Evolutionary conservation across 1,284 basidiomycete species (phyloP), one percentile per base, ranked within the genome.

Genomic region (Rhizoctonia solani): DNA sequence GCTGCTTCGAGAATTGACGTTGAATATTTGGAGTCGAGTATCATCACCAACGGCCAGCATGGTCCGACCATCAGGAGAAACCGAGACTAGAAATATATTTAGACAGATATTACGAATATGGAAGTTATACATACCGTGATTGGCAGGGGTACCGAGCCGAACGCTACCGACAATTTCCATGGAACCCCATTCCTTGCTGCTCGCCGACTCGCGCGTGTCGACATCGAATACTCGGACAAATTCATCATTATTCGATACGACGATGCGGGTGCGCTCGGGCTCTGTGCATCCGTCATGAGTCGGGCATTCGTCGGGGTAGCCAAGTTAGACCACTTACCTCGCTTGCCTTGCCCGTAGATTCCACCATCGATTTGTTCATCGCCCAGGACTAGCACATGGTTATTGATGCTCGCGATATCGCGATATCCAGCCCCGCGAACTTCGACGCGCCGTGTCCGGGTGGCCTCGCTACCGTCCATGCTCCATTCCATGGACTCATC

Each of bases 11-110:
- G 47, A 32, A 47, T 52, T 52, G 14, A 41, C 46, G 23, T 63
- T 63, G 47, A 63, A 63, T 25, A 63, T 63, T 14, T 63, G 58
- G 21, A 63, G 58, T 1, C 58, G 58, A 86, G 81, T 32, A 81
- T 85, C 11, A 75, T 95, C 93, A 8, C 93, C 93, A 0, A 93
- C 92, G 0, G 89, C 91, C 0, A 95, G 82, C 0, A 95, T 81
- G 0, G 88, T 92, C 34, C 87, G 84, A 0, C 90, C 90, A 73
- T 94, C 90, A 0, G 92, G 92, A 1, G 91, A 92, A 72, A 95
- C 85, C 25, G 90, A 90, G 29, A 89, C 87, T 93, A 72, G 19
- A 58, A 44, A n/a, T n/a, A 49, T 69, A 70, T 65, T 72, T 69
- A 66, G 70, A 71, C 66, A 67, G 68, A 58, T 58, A 54, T 77